A percentile compares a stretch with the other conserved stretches of the same genome.
These are phyloP conservation scores for Stenogyne calaminthoides DNA, from an alignment of 305 asterid genomes.

Conservation along the genomic window DNA sequence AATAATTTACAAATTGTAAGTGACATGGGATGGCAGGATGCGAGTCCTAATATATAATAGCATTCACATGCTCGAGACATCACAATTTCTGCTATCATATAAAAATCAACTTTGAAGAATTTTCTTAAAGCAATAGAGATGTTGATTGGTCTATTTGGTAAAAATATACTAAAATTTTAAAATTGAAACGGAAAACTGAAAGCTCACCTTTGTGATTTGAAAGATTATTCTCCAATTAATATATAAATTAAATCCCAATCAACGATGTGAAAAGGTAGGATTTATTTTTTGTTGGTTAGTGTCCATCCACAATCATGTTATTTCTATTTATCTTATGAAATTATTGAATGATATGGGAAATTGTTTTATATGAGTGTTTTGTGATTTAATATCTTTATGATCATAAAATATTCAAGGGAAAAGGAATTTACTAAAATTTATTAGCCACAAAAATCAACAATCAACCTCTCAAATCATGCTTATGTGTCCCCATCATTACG, in stretches of 20 bases:
- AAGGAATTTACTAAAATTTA: background rate
- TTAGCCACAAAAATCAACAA: constrained; percentile 1
- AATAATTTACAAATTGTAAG: background rate
- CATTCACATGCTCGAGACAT: background rate
- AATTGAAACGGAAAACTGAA: constrained; percentile 10
- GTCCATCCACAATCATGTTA: background rate
- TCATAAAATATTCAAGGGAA: no score
- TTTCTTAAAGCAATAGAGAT: constrained; percentile 19
- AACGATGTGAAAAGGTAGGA: background rate
- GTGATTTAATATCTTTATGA: no score
- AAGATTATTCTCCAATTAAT: constrained; percentile 27
- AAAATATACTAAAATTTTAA: background rate
- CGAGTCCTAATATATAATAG: no score
- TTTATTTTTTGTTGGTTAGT: background rate
- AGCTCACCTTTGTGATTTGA: constrained; percentile 29
- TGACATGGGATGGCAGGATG: background rate
- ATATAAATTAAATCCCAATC: constrained; percentile 12
- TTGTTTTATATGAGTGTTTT: no score
- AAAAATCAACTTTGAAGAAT: background rate
- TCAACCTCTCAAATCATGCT: background rate
- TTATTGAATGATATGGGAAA: no score
- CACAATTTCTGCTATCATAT: background rate
- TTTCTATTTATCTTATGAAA: background rate
- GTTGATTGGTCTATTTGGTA: constrained; percentile 27
- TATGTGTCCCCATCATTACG: background rate